Conservation (phyloP, 2,329 filamentous ascomycete genomes). For the Fusarium sp. region DNA sequence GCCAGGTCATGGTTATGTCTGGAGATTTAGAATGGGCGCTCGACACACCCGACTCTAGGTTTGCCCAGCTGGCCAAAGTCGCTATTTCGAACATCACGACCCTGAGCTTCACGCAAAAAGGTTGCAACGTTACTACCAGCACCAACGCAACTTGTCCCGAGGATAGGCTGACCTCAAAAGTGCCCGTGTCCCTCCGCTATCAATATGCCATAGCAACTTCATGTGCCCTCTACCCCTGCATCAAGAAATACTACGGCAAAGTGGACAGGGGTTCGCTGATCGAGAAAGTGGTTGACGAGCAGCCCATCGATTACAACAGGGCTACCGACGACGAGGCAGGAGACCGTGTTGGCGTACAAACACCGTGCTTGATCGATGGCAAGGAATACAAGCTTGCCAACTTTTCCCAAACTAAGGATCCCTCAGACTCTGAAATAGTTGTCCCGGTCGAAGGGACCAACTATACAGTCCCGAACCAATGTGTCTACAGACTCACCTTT, state of each 20-base stretch:
- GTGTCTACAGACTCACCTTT: neutral
- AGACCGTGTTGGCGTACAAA: neutral
- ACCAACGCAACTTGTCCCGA: neutral
- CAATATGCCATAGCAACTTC: neutral
- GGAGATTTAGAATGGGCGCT: constrained; percentile 2
- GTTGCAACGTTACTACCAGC: neutral
- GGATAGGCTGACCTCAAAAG: neutral
- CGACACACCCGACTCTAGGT: neutral
- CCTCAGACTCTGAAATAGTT: neutral
- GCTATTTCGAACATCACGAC: neutral
- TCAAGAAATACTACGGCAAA: constrained; percentile 3
- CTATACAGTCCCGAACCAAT: neutral
- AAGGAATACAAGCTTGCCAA: neutral
- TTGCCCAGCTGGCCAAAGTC: neutral
- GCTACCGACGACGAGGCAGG: neutral
- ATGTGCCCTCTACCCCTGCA: constrained; percentile 1
- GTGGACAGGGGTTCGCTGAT: neutral
- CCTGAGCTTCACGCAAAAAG: neutral
- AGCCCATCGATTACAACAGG: neutral
- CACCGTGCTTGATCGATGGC: neutral
- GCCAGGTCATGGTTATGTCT: accelerated
- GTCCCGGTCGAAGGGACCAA: neutral
- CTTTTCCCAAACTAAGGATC: neutral
- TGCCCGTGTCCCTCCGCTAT: neutral
- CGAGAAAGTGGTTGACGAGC: neutral